Evolutionary conservation across 73 alveolate genomes (phyloP).

Genomic region (Paramecium sexaurelia): DNA sequence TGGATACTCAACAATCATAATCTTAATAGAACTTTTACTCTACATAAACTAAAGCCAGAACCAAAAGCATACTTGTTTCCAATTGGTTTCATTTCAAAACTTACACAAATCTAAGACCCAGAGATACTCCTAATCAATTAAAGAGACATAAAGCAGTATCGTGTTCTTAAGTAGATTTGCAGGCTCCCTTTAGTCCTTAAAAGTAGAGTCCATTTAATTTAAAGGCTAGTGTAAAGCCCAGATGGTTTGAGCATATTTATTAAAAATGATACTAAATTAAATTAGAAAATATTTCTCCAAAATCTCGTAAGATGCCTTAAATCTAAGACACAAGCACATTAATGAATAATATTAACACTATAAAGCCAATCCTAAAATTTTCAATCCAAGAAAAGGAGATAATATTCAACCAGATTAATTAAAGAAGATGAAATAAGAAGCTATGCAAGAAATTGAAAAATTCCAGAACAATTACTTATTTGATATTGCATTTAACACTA

Average conservation of each 20-base stretch:
- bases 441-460: neutral
- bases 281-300: constrained; percentile 13
- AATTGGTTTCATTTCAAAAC: constrained; percentile 26
- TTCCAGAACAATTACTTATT: neutral
- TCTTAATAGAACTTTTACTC: neutral
- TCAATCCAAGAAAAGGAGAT: constrained; percentile 12
- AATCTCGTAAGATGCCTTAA: neutral
- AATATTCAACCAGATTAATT: neutral
- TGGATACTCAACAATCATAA: neutral
- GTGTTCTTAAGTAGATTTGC: neutral
- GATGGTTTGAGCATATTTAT: constrained; percentile 35
- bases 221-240: neutral
- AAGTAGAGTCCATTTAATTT: constrained; percentile 20
- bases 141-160: constrained; percentile 2
- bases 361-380: neutral
- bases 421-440: neutral
- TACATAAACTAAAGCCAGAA: neutral
- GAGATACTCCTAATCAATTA: neutral
- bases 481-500: neutral
- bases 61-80: neutral
- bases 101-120: neutral
- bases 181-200: neutral
- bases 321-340: neutral
- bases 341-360: neutral
- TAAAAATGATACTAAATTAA: constrained; percentile 31